Conservation (phyloP, 495 filamentous ascomycete genomes). For the Aspergillus nidulans region DNA sequence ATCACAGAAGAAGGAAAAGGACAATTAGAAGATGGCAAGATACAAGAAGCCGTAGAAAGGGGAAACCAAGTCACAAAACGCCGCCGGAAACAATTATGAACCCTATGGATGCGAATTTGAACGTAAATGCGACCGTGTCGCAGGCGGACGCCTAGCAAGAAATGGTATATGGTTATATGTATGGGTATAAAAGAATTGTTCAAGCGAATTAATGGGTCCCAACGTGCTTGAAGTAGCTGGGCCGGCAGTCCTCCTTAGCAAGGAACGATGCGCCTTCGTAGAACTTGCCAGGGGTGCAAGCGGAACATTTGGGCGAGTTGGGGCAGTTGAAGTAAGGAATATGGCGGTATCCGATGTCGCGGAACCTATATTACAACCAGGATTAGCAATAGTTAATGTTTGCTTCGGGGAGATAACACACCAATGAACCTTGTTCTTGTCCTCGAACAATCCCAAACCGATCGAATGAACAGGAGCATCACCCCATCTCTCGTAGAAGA, state of each 20-base stretch:
- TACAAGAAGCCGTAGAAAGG: constrained; percentile 4
- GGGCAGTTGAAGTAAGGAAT: constrained; percentile 99
- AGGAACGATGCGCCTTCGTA: constrained; percentile 83
- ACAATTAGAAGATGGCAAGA: neutral
- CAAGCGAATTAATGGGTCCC: constrained; percentile 60
- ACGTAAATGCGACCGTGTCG: constrained; percentile 2
- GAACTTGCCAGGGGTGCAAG: constrained; percentile 78
- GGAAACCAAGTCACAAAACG: constrained; percentile 15
- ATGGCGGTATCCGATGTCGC: constrained; percentile 97
- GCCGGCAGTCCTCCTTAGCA: constrained; percentile 88
- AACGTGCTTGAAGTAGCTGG: constrained; percentile 93
- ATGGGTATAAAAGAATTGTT: neutral
- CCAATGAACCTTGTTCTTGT: constrained; percentile 91
- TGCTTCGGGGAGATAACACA: constrained; percentile 38
- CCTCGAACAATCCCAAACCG: constrained; percentile 89
- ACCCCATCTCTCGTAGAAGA: constrained; percentile 99
- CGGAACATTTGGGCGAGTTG: constrained; percentile 89
- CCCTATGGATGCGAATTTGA: constrained; percentile 16
- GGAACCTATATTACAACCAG: constrained; percentile 66
- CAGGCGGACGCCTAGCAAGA: neutral
- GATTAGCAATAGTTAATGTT: constrained; percentile 1
- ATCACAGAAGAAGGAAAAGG: constrained; percentile 28
- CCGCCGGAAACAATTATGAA: constrained; percentile 23
- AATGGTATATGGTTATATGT: neutral
- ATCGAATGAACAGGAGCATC: constrained; percentile 98